A percentile compares a stretch with the other conserved stretches of the same genome.
Evolutionary conservation across 208 protist genomes (phyloP).

Genomic region (Leishmania lainsoni): DNA sequence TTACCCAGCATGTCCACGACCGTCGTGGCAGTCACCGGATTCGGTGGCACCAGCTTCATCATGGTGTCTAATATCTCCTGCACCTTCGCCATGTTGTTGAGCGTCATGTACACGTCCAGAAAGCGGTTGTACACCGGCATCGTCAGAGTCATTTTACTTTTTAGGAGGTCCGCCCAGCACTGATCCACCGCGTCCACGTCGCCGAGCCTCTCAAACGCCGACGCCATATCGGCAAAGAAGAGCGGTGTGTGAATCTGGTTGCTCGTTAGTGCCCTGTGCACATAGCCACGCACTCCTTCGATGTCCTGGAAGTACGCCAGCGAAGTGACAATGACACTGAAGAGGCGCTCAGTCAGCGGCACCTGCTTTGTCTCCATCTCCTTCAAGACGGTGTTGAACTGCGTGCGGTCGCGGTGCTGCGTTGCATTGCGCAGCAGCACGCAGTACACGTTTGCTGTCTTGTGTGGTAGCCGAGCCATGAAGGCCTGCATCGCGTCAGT

Average conservation of each 20-base stretch:
- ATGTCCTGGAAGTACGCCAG: slow-evolving; percentile 71
- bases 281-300: slow-evolving; percentile 62
- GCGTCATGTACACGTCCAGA: slow-evolving; percentile 83
- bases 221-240: slow-evolving; percentile 84
- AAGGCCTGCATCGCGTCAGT: slow-evolving; percentile 63
- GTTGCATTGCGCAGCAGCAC: slow-evolving; percentile 79
- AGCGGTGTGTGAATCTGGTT: slow-evolving; percentile 53
- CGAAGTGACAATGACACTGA: slow-evolving; percentile 74
- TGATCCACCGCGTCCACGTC: slow-evolving; percentile 60
- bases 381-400: slow-evolving; percentile 57
- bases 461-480: slow-evolving; percentile 60
- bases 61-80: slow-evolving; percentile 90
- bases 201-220: slow-evolving; percentile 70
- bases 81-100: slow-evolving; percentile 85
- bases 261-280: slow-evolving; percentile 56
- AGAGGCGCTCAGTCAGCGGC: slow-evolving; percentile 73
- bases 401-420: slow-evolving; percentile 48
- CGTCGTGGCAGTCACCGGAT: slow-evolving; percentile 89
- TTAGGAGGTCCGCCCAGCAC: slow-evolving; percentile 79
- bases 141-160: slow-evolving; percentile 75
- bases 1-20: slow-evolving; percentile 93
- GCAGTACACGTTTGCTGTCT: slow-evolving; percentile 72
- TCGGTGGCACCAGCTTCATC: slow-evolving; percentile 90
- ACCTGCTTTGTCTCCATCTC: slow-evolving; percentile 55
- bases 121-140: slow-evolving; percentile 93